Evolutionary conservation across 495 filamentous ascomycete genomes (phyloP).

Genomic region (Thermochaetoides thermophila): DNA sequence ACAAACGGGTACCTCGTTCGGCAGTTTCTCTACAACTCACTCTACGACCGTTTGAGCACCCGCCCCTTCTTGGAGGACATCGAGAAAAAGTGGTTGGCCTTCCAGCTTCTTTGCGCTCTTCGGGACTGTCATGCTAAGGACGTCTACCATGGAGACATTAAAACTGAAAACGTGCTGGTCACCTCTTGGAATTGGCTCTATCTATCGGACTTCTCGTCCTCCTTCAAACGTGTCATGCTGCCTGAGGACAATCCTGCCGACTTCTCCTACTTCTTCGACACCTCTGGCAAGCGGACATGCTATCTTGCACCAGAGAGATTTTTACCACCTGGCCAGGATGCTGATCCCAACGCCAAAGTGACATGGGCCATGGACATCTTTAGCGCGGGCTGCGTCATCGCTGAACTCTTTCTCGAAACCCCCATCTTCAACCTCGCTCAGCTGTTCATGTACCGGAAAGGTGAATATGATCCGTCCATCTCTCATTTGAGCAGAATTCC

Average conservation of each 20-base stretch:
- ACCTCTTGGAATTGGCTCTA: constrained; percentile 99
- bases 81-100: constrained; percentile 98
- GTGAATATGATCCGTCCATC: constrained; percentile 78
- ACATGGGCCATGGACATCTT: constrained; percentile 98
- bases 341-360: constrained; percentile 39
- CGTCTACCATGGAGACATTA: constrained; percentile 95
- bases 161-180: constrained; percentile 89
- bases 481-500: constrained; percentile 73
- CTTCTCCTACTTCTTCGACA: constrained; percentile 95
- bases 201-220: constrained; percentile 85
- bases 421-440: constrained; percentile 88
- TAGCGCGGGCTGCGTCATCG: constrained; percentile 92
- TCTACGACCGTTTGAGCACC: constrained; percentile 94
- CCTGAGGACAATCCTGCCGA: constrained; percentile 96
- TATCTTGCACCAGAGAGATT: constrained; percentile 95
- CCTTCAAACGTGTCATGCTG: constrained; percentile 88
- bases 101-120: constrained; percentile 84
- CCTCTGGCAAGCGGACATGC: constrained; percentile 81
- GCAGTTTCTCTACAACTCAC: constrained; percentile 87
- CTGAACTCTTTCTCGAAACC: constrained; percentile 89
- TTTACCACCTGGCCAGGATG: constrained; percentile 49
- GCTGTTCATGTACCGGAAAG: constrained; percentile 82
- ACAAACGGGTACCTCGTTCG: constrained; percentile 89
- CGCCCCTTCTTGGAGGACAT: constrained; percentile 95
- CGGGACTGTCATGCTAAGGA: constrained; percentile 85